A percentile compares a stretch with the other conserved stretches of the same genome.
Evolutionary conservation across 306 rosid genomes (phyloP).

Genomic region (Erythrophleum fordii): DNA sequence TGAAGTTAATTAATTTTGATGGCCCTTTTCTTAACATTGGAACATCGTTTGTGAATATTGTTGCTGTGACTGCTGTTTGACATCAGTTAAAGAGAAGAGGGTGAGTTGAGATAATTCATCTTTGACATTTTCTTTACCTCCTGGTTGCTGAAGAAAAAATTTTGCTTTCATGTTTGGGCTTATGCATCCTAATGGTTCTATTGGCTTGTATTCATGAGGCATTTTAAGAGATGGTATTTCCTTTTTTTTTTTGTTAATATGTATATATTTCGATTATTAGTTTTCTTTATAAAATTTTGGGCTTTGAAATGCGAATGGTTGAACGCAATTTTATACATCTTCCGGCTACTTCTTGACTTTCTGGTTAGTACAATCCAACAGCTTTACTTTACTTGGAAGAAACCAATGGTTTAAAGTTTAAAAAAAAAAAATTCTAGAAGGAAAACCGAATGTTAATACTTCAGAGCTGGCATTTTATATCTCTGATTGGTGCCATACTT

Average conservation of each 20-base stretch:
- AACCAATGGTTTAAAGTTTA: neutral
- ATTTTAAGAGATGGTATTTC: too few relatives aligned
- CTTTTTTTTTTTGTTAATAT: neutral
- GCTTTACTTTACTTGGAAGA: neutral
- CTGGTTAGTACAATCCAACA: constrained; percentile 47
- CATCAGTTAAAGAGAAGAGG: too few relatives aligned
- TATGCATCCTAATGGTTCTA: too few relatives aligned
- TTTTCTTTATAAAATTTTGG: constrained; percentile 11
- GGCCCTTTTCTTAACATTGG: too few relatives aligned
- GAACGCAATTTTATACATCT: constrained; percentile 14
- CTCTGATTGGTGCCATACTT: neutral
- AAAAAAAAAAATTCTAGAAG: neutral
- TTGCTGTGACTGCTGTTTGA: too few relatives aligned
- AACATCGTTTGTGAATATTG: too few relatives aligned
- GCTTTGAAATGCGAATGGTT: constrained; percentile 46
- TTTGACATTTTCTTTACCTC: too few relatives aligned
- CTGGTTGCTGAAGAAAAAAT: too few relatives aligned
- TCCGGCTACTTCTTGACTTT: constrained; percentile 28
- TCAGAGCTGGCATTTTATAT: neutral
- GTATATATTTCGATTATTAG: neutral
- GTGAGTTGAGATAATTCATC: too few relatives aligned
- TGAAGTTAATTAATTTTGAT: too few relatives aligned
- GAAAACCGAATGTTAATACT: neutral
- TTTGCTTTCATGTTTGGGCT: too few relatives aligned
- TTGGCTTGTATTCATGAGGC: constrained; percentile 15